Evolutionary conservation across 345 rosid genomes (phyloP).

Genomic region (Aquilaria sinensis): DNA sequence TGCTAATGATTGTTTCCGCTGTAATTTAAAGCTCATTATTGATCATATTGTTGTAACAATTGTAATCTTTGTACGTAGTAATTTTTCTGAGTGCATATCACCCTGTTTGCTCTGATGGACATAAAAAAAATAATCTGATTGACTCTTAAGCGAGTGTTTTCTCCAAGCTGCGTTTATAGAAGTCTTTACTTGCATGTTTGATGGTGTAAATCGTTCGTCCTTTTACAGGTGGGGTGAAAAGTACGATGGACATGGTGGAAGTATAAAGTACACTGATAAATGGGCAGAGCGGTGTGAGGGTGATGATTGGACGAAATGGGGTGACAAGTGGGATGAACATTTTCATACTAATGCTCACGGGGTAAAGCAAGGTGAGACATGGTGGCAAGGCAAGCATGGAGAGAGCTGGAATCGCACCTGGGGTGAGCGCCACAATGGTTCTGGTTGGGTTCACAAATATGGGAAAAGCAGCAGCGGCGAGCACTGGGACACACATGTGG

Average conservation of each 20-base stretch:
- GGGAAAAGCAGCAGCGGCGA: slow-evolving; percentile 96
- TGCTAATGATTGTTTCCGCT: too few relatives aligned
- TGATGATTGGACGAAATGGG: slow-evolving; percentile 91
- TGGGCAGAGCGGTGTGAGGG: slow-evolving; percentile 93
- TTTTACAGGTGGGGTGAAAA: slow-evolving; percentile 84
- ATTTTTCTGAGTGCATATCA: background rate
- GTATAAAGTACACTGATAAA: slow-evolving; percentile 86
- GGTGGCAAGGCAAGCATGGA: slow-evolving; percentile 91
- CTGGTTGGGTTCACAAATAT: slow-evolving; percentile 96
- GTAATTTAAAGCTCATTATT: background rate
- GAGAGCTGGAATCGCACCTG: slow-evolving; percentile 91
- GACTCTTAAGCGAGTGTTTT: too few relatives aligned
- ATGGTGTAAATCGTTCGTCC: background rate
- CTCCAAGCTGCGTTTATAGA: too few relatives aligned
- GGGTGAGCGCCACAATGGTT: slow-evolving; percentile 86
- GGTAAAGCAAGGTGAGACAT: slow-evolving; percentile 94
- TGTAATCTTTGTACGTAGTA: background rate
- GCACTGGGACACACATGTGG: slow-evolving; percentile 81
- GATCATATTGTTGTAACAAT: background rate
- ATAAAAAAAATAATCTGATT: background rate
- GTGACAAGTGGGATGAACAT: slow-evolving; percentile 98
- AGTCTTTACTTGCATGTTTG: background rate
- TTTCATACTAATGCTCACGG: slow-evolving; percentile 65
- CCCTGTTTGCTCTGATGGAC: background rate
- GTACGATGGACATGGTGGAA: slow-evolving; percentile 85